Base-by-base conservation (phyloP, 331 rosid genomes). In the Telfairia occidentalis region DNA sequence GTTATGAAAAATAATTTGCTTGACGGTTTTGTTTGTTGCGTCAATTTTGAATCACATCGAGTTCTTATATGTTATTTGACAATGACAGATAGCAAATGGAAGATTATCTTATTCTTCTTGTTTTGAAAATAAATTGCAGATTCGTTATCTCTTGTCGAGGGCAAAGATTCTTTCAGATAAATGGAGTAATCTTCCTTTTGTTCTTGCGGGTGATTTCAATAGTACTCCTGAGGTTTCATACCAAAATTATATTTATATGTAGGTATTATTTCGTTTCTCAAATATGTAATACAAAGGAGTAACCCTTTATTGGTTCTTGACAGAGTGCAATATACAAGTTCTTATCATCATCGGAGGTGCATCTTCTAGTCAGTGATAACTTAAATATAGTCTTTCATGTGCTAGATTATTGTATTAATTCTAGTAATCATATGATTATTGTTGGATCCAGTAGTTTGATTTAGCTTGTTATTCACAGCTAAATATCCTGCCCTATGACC, bases 251-350 rank as follows among this genome's bases (percentile, higher is more conserved):
- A 26, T 43, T 24, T 9, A n/a, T 37, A 16, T 46, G 11, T 42
- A 29, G 35, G 38, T 76, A 18, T 18, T 30, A 57, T 59, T 38
- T 9, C n/a, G 28, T 45, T 28, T 46, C 3, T 21, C 42, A 42
- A 76, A 26, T 43, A 34, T 38, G 28, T n/a, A 57, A 2, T 40
- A 34, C 18, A 29, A 32, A 58, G 69, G 34, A 19, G 28, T 64
- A 75, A 49, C 77, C 18, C 24, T 46, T 81, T 48, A 9, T 64
- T 81, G 69, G 76, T 79, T 35, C 45, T 82, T 78, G 82, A 78
- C 96, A 89, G 98, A 91, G 98, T 88, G 95, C 92, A 75, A 86
- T 89, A 83, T 92, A 92, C 90, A 83, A 89, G 85, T 91, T 90
- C 82, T 77, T 89, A 85, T 88, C 91, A 61, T 86, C 90, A 34